Base-by-base conservation (phyloP, 352 stramenopile genomes). In the Blastocystis sp. region DNA sequence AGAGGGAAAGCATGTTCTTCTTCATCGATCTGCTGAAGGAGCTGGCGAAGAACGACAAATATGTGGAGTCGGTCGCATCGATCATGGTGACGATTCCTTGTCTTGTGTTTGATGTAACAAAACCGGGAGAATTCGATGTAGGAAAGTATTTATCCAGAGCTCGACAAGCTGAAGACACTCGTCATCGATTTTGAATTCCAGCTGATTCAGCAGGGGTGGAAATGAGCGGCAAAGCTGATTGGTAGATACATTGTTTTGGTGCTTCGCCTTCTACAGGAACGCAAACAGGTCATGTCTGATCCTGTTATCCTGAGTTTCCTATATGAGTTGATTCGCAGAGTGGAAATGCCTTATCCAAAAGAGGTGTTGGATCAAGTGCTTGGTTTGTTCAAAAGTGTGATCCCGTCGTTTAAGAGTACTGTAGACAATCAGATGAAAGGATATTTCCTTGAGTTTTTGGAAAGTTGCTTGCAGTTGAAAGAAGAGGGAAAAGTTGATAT, bases 361-460 rank as follows among this genome's bases (percentile, higher is more conserved):
- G 70, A n/a, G 7, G 47, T 62, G 9, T 9, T 80, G 70, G 70
- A 80, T 37, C 11, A 29, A 11, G 8, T 80, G 9, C 47, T 80
- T 1, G 41, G 41, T 15, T 53, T 80, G 26, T 26, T 66, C 8
- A 29, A 66, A 53, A 7, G 45, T n/a, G 9, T 56, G 8, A 53
- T 56, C 15, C 41, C 41, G 0, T 23, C n/a, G n/a, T 43, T 80
- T n/a, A 62, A 62, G 15, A 64, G n/a, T 23, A 80, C 47, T 23
- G n/a, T 37, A 18, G 70, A 80, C 47, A 80, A 80, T 47, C 23
- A 80, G 45, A 54, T 62, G 70, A 80, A 80, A 39, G 39, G 37
- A 7, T 80, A 64, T 37, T 80, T 80, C 23, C 34, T 80, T 41
- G 70, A 80, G 54, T 80, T 80, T 37, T 13, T 80, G 43, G 70